Percentiles rank a stretch among this genome's conserved stretches.
Conservation (phyloP, 2,329 filamentous ascomycete species). For the Fonsecaea erecta region DNA sequence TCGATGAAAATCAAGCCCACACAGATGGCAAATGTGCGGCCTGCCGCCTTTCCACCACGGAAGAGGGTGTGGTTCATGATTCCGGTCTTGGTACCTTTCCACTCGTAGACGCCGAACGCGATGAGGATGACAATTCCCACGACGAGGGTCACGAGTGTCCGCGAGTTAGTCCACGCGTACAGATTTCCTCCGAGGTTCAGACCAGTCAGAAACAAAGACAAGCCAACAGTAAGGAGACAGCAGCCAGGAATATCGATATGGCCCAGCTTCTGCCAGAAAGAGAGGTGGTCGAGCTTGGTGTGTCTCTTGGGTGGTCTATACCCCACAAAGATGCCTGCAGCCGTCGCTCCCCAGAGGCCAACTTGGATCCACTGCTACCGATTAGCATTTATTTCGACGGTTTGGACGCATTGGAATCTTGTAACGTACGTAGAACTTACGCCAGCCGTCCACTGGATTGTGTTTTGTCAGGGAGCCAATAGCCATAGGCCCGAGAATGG, state of each 20-base stretch:
- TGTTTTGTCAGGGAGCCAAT: conserved; percentile 29
- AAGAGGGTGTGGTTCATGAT: conserved; percentile 35
- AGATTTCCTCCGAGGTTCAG: conserved; percentile 33
- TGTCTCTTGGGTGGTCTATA: conserved; percentile 34
- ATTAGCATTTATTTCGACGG: conserved; percentile 1
- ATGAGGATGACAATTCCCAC: conserved; percentile 31
- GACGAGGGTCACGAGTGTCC: conserved; percentile 25
- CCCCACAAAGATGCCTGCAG: conserved; percentile 30
- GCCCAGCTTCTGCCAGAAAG: conserved; percentile 32
- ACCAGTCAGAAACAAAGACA: conserved; percentile 31
- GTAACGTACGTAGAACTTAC: conserved; percentile 33
- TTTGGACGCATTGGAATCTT: not conserved
- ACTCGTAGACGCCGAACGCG: conserved; percentile 33
- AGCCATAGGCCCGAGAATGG: conserved; percentile 27
- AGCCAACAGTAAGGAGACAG: conserved; percentile 25
- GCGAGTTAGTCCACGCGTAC: conserved; percentile 31
- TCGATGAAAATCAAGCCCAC: conserved; percentile 33
- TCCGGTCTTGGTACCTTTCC: conserved; percentile 31
- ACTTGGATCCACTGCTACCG: conserved; percentile 32
- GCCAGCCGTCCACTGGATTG: conserved; percentile 27
- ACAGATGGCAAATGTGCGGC: conserved; percentile 33
- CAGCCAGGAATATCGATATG: conserved; percentile 31
- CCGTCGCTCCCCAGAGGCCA: conserved; percentile 32
- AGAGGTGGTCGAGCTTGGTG: conserved; percentile 31
- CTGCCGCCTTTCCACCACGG: conserved; percentile 23